Evolutionary conservation across 441 rosid species (phyloP).

Genomic region (Dalechampia spathulata): DNA sequence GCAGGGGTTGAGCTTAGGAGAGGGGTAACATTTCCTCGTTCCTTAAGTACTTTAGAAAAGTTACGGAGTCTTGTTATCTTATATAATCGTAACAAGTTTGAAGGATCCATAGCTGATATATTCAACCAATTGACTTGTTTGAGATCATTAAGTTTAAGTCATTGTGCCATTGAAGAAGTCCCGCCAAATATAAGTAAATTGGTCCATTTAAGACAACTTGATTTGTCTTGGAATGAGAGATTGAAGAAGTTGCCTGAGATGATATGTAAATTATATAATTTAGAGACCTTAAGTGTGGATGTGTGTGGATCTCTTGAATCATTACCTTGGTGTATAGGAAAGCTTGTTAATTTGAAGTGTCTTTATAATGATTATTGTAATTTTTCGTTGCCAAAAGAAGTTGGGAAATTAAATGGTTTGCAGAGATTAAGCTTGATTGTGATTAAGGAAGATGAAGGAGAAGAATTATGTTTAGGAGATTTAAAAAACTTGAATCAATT

Average conservation of each 20-base stretch:
- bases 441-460: background rate
- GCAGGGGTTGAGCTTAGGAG: background rate
- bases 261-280: background rate
- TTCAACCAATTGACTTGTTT: background rate
- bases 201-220: background rate
- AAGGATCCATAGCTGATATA: background rate
- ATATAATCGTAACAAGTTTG: accelerated
- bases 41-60: background rate
- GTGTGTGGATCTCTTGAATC: background rate
- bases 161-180: background rate
- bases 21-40: background rate
- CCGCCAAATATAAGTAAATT: background rate
- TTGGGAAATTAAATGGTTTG: background rate
- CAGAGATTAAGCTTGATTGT: background rate
- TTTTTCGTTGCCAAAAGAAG: background rate
- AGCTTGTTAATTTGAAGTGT: background rate
- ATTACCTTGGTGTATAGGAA: background rate
- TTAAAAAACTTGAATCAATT: background rate
- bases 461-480: background rate
- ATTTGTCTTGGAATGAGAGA: background rate
- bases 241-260: background rate
- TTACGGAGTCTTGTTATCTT: background rate
- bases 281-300: background rate
- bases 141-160: background rate
- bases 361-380: too few species aligned